Conservation (phyloP, 2,329 filamentous ascomycete genomes). For the Dendrostoma leiphaemia region DNA sequence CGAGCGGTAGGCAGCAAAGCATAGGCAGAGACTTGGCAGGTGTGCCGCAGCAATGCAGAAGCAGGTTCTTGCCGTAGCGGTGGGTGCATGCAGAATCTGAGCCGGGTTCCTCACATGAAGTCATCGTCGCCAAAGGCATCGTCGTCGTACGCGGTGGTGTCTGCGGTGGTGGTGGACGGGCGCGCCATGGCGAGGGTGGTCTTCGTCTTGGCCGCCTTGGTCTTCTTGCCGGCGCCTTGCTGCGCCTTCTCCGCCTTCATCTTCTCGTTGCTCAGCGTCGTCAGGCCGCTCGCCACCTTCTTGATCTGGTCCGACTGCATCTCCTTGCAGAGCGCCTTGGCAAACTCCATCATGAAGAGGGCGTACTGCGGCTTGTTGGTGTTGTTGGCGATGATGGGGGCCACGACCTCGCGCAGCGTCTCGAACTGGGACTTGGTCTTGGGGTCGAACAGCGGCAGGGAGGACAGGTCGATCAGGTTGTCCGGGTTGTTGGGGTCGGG, state of each 20-base stretch:
- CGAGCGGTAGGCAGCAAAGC: neutral
- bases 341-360: constrained; percentile 87
- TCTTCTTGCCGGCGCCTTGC: constrained; percentile 95
- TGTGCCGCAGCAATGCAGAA: neutral
- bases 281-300: constrained; percentile 85
- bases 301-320: constrained; percentile 92
- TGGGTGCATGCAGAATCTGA: too few species aligned
- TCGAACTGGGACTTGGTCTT: constrained; percentile 84
- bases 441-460: constrained; percentile 84
- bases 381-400: constrained; percentile 72
- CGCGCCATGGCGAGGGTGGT: constrained; percentile 69
- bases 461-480: constrained; percentile 76
- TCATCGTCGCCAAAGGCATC: constrained; percentile 73
- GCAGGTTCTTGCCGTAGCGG: neutral
- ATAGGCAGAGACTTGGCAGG: neutral
- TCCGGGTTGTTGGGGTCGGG: constrained; percentile 71
- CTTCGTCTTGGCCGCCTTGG: constrained; percentile 95
- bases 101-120: constrained; percentile 22
- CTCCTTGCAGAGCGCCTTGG: constrained; percentile 83
- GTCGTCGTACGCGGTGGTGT: constrained; percentile 73
- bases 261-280: constrained; percentile 94
- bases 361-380: constrained; percentile 87
- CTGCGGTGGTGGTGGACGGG: constrained; percentile 51
- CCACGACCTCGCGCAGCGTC: constrained; percentile 72
- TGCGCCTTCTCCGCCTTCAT: constrained; percentile 96